Evolutionary conservation across 768 basidiomycete species (phyloP).

Genomic region (Daedalea quercina): DNA sequence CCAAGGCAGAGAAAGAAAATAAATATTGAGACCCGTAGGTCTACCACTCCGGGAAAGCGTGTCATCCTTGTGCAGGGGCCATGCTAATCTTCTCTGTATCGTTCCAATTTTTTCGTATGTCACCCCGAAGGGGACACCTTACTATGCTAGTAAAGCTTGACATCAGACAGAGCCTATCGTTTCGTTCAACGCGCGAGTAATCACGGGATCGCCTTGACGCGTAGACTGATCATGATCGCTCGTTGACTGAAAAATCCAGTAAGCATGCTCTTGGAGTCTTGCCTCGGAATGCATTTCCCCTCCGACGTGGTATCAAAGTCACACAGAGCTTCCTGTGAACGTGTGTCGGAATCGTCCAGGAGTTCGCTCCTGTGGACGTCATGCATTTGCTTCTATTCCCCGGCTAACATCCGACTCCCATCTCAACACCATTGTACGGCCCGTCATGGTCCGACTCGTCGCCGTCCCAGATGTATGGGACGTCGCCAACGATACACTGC

Average conservation of each 20-base stretch:
- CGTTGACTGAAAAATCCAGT: too few species aligned
- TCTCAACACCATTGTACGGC: constrained; percentile 30
- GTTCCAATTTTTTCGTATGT: constrained; percentile 99
- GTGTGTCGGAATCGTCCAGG: too few species aligned
- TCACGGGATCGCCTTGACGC: background rate
- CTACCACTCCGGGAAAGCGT: constrained; percentile 94
- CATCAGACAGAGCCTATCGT: background rate
- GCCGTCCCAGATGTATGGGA: constrained; percentile 41
- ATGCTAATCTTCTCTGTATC: constrained; percentile 99
- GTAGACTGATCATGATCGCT: too few species aligned
- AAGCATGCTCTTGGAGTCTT: too few species aligned
- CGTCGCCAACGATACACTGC: constrained; percentile 47
- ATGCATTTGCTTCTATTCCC: too few species aligned
- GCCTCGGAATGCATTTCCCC: too few species aligned
- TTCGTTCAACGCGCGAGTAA: background rate
- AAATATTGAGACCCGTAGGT: constrained; percentile 38
- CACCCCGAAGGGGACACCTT: constrained; percentile 78
- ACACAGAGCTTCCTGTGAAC: too few species aligned
- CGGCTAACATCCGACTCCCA: constrained; percentile 17
- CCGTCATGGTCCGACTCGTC: constrained; percentile 41
- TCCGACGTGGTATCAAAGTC: too few species aligned
- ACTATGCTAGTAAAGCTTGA: too few species aligned
- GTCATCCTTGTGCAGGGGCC: constrained; percentile 99
- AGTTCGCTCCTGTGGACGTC: too few species aligned
- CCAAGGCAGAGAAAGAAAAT: constrained; percentile 6